phyloP scores from a whole-genome alignment of 345 rosid species.

The Cochlearia excelsa region DNA sequence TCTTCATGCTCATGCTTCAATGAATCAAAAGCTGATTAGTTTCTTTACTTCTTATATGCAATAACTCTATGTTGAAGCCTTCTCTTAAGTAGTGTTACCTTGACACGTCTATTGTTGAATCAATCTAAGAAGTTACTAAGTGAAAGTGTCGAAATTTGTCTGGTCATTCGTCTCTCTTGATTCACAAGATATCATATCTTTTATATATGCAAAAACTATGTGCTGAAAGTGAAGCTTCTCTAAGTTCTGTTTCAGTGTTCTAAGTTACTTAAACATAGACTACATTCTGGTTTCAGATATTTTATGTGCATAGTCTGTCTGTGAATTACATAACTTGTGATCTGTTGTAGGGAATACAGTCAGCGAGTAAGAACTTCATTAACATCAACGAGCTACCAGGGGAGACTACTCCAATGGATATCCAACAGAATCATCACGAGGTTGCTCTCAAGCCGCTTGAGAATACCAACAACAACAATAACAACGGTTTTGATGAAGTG shows the following conservation, averaged over 20 bases:
- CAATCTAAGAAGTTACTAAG: conserved; percentile 1
- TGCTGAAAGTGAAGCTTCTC: conserved; percentile 11
- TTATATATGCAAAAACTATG: neutral
- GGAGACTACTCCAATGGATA: conserved; percentile 30
- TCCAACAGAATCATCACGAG: conserved; percentile 21
- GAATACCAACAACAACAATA: conserved; percentile 6
- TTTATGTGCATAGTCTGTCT: neutral
- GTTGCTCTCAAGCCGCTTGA: conserved; percentile 4
- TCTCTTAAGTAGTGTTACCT: conserved; percentile 15
- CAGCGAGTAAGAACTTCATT: conserved; percentile 26
- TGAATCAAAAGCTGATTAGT: conserved; percentile 7
- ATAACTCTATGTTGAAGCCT: conserved; percentile 1
- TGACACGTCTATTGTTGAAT: conserved; percentile 10
- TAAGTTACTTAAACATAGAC: conserved; percentile 5
- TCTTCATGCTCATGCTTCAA: conserved; percentile 7
- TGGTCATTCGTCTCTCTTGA: conserved; percentile 23
- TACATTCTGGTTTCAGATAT: neutral
- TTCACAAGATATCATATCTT: conserved; percentile 18
- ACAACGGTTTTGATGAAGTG: neutral
- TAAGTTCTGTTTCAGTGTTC: conserved; percentile 21
- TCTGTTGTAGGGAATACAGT: conserved; percentile 43
- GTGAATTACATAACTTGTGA: conserved; percentile 12
- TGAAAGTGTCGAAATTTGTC: neutral
- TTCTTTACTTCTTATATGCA: conserved; percentile 15
- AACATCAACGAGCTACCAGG: conserved; percentile 39